Base-by-base conservation (phyloP, 495 filamentous ascomycete species). In the Achaetomiella virescens region DNA sequence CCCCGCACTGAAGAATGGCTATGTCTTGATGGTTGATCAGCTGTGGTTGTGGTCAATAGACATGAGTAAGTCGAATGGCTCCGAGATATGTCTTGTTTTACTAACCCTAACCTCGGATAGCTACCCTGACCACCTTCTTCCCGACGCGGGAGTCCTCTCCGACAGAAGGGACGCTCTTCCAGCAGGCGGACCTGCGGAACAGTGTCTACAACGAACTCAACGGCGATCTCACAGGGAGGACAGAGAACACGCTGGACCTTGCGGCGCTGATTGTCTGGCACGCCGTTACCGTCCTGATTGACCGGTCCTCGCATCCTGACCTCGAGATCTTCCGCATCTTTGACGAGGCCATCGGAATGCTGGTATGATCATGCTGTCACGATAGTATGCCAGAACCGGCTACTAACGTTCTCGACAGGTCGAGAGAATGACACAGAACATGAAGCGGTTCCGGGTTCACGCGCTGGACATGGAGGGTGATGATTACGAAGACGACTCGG, bases 21-120 rank as follows among this genome's bases (percentile, higher is more conserved):
- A 84, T 59, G 77, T 86, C 15, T 70, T 87, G 12, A 86, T 87
- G 83, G 83, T 88, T 8, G 84, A 87, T 57, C 83, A 86, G 55
- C 70, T 88, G 5, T 87, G 84, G 84, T 64, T 86, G 1, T 88
- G 82, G 82, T 79, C 84, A 14, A 76, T 85, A 6, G 77, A 85
- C 53, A 72, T 73, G 22, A 81, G 80, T 73, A 66, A 68, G 71
- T 55, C 33, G 4, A 15, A 3, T 22, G 15, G 35, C 15, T 7
- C 5, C 0, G 7, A 31, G 25, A 0, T 2, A 12, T 25, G 36
- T n/a, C n/a, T n/a, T n/a, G n/a, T n/a, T n/a, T n/a, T n/a, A n/a
- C n/a, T n/a, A n/a, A n/a, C 45, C 42, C 27, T 43, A 12, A 49
- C 37, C 4, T 33, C 6, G 1, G 9, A 31, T 48, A 72, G 74